Conservation (phyloP, 768 basidiomycete species). For the Xerocomus spinulosus region DNA sequence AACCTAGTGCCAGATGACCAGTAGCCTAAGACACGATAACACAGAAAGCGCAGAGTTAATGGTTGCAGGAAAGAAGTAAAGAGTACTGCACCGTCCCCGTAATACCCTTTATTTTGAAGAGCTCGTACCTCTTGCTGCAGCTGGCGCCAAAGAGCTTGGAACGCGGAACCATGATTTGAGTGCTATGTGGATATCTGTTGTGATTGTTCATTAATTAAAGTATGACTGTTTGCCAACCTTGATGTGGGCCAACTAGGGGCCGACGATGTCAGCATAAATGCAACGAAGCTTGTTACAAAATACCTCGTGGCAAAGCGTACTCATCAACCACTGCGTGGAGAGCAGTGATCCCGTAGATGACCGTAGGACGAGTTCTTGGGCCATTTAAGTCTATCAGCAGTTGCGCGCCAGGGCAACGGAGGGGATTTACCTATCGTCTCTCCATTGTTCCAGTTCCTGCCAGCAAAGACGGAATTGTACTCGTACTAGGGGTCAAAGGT, state of each 20-base stretch:
- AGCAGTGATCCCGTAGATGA: slow-evolving; percentile 56
- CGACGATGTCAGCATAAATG: slow-evolving; percentile 5
- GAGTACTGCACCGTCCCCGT: slow-evolving; percentile 63
- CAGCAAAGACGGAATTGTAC: slow-evolving; percentile 71
- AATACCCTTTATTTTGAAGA: slow-evolving; percentile 74
- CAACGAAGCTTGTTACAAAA: slow-evolving; percentile 10
- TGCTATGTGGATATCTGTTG: slow-evolving; percentile 41
- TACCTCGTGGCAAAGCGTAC: slow-evolving; percentile 82
- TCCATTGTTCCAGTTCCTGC: slow-evolving; percentile 81
- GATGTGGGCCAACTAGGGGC: slow-evolving; percentile 69
- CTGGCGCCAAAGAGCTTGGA: slow-evolving; percentile 70
- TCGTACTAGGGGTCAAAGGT: slow-evolving; percentile 64
- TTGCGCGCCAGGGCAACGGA: neutral
- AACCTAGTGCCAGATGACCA: slow-evolving; percentile 78
- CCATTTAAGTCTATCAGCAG: neutral
- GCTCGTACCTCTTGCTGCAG: slow-evolving; percentile 61
- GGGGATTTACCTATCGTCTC: slow-evolving; percentile 61
- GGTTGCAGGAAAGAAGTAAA: neutral
- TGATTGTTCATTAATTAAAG: neutral
- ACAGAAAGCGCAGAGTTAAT: slow-evolving; percentile 6
- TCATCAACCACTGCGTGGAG: slow-evolving; percentile 64
- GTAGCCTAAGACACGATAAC: slow-evolving; percentile 48
- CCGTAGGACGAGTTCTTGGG: slow-evolving; percentile 69
- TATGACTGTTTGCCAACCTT: slow-evolving; percentile 42
- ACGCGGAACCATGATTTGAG: slow-evolving; percentile 74